Base-by-base conservation (phyloP, 2,329 filamentous ascomycete species). In the Ceratocystis ficicola region DNA sequence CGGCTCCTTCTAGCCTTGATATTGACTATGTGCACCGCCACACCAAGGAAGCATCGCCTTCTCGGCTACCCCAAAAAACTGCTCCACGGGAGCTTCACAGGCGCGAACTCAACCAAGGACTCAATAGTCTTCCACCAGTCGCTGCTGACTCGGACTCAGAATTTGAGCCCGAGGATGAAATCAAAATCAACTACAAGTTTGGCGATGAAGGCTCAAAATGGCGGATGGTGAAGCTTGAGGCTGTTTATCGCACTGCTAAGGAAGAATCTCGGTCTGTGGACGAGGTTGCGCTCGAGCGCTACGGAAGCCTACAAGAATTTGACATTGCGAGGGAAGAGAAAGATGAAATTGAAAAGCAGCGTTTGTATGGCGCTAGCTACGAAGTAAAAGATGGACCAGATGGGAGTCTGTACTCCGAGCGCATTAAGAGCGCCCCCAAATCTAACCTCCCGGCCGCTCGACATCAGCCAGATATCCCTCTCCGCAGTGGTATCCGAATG, bases 151-250 rank as follows among this genome's bases (percentile, higher is more conserved):
- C 84, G 44, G 79, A 82, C 12, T 81, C 83, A 2, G 84, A 81
- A 63, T 76, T 80, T 1, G 81, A 83, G 32, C 79, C 44, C 60
- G 4, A 57, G 1, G 30, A 84, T 64, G 82, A 88, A 66, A 70
- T 73, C 30, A 71, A 68, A 0, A 83, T 95, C 7, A 79, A 83
- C 67, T 99, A 97, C 73, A 89, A 78, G 0, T 95, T 99, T 74
- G 94, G 95, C 20, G 94, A 99, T 73, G 77, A 83, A 5, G 93
- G 94, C 0, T 93, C 92, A 15, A 84, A 90, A 71, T 99, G 95
- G 94, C 86, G 95, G 62, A 96, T 99, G 92, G 95, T 88, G 5
- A 96, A 92, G 74, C 83, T 99, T 41, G 91, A 88, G 70, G 88
- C 86, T 10, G 89, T 96, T 1, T 96, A 95, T 74, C 83, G 84